Evolutionary conservation across 345 rosid genomes (phyloP).

Genomic region (Cardiospermum halicacabum): DNA sequence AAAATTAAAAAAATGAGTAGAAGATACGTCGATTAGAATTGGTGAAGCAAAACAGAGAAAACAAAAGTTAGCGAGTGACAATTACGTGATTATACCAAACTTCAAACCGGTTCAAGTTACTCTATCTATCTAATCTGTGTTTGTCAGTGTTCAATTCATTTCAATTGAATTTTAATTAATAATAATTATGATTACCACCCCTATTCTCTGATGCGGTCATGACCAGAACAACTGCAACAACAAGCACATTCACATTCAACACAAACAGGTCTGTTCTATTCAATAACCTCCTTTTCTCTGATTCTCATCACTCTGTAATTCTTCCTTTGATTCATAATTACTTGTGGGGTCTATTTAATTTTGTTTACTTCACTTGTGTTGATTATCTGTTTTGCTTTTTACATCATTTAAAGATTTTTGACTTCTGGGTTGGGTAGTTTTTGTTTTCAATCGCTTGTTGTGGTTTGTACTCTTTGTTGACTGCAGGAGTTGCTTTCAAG

Average conservation of each 20-base stretch:
- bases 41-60: not conserved
- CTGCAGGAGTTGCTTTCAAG: not conserved
- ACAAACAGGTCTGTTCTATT: slow-evolving; percentile 11
- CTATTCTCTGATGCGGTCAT: slow-evolving; percentile 17
- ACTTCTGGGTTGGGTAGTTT: slow-evolving; percentile 17
- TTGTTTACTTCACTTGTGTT: not conserved
- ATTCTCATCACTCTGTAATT: not conserved
- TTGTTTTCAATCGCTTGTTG: not conserved
- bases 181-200: not conserved
- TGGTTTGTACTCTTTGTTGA: slow-evolving; percentile 8
- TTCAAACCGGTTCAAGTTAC: slow-evolving; percentile 5
- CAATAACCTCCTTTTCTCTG: not conserved
- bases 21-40: not conserved
- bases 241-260: not conserved
- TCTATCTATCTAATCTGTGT: no score
- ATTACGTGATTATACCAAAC: slow-evolving; percentile 13
- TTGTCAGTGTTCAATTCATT: not conserved
- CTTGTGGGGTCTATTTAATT: slow-evolving; percentile 7
- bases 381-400: not conserved
- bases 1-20: not conserved
- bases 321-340: not conserved
- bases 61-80: not conserved
- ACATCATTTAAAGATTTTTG: slow-evolving; percentile 13
- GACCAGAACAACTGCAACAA: slow-evolving; percentile 11
- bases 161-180: no score